Percentiles rank a stretch among this genome's conserved stretches.
Conservation (phyloP, 306 rosid species). For the Casuarina cunninghamiana region DNA sequence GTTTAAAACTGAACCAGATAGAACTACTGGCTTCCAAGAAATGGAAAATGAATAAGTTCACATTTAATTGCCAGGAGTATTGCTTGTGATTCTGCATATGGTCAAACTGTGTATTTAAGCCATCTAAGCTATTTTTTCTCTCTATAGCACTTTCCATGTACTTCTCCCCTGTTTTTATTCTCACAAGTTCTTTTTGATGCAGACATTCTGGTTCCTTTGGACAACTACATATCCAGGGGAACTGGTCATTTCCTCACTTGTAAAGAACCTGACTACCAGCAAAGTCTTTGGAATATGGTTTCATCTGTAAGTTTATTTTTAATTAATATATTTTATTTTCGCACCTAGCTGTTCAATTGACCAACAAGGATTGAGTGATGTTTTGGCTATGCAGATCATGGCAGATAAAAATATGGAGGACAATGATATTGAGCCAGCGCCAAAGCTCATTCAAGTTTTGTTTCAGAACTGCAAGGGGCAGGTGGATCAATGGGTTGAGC, state of each 20-base stretch:
- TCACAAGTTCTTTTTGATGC: constrained; percentile 21
- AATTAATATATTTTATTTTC: constrained; percentile 3
- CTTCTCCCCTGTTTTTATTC: constrained; percentile 8
- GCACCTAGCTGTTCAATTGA: constrained; percentile 4
- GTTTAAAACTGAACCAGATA: neutral
- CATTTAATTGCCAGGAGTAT: neutral
- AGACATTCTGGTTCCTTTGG: constrained; percentile 97
- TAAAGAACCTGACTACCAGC: constrained; percentile 87
- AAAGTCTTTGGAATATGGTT: constrained; percentile 90
- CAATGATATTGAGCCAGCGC: constrained; percentile 91
- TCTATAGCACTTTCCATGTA: constrained; percentile 6
- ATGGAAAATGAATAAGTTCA: neutral
- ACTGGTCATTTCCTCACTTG: constrained; percentile 79
- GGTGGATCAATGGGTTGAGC: constrained; percentile 97
- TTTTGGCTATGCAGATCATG: constrained; percentile 55
- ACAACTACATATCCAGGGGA: constrained; percentile 91
- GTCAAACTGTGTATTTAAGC: neutral
- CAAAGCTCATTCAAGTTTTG: constrained; percentile 92
- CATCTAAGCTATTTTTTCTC: neutral
- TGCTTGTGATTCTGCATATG: neutral
- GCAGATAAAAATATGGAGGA: constrained; percentile 84
- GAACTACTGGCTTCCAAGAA: neutral
- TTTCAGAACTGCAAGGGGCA: constrained; percentile 93
- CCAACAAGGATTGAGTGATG: neutral
- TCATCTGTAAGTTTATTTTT: constrained; percentile 67